These are phyloP conservation scores for Basidiobolus meristosporus DNA, from an alignment of 371 early-diverging fungal species.

Conservation along the genomic window DNA sequence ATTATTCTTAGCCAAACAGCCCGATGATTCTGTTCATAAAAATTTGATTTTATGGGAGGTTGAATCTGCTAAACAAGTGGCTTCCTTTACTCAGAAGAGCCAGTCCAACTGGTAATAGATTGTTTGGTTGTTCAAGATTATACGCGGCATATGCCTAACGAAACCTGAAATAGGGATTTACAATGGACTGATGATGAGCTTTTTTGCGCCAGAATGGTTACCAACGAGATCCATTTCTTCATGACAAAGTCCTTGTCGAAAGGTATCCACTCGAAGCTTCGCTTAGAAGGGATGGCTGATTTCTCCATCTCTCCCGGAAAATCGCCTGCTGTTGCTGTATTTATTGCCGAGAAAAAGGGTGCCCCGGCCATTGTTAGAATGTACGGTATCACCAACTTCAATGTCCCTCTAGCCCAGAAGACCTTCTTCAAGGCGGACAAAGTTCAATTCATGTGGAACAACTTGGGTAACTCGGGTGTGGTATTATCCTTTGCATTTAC, in stretches of 20 bases:
- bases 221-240: conserved; percentile 80
- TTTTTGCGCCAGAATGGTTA: conserved; percentile 67
- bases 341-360: conserved; percentile 71
- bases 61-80: conserved; percentile 40
- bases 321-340: conserved; percentile 63
- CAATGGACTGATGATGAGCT: conserved; percentile 89
- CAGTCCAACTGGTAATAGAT: conserved; percentile 36
- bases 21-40: conserved; percentile 33
- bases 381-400: conserved; percentile 57
- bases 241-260: conserved; percentile 41
- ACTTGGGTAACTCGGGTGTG: conserved; percentile 10
- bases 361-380: conserved; percentile 65
- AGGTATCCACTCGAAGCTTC: conserved; percentile 33
- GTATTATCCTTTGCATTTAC: too few species aligned
- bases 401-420: conserved; percentile 60
- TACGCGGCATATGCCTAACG: background rate
- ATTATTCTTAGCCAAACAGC: conserved; percentile 34
- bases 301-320: conserved; percentile 85
- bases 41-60: conserved; percentile 70
- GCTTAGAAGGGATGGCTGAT: conserved; percentile 54
- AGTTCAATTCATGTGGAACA: conserved; percentile 83
- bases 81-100: conserved; percentile 60
- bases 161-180: conserved; percentile 36
- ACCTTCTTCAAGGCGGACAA: conserved; percentile 88
- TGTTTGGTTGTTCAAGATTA: background rate